A percentile compares a stretch with the other conserved stretches of the same genome.
Conservation (phyloP, 2,329 filamentous ascomycete genomes). For the Alternaria longipes region DNA sequence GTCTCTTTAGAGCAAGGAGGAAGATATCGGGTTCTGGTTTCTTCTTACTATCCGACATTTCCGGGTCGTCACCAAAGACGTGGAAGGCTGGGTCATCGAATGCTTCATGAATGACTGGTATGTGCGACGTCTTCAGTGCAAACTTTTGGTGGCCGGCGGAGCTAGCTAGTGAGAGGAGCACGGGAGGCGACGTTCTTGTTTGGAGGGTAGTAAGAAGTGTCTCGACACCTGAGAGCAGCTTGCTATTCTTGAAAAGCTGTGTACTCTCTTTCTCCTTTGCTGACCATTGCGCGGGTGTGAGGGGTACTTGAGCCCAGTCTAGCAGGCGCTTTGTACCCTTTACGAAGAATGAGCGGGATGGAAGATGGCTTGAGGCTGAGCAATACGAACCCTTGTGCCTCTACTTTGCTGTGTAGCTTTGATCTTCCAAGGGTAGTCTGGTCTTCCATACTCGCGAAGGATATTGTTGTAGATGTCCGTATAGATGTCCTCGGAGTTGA, state of each 20-base stretch:
- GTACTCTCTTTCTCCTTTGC: constrained; percentile 18
- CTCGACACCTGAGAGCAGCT: neutral
- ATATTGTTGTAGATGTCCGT: constrained; percentile 33
- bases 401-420: constrained; percentile 36
- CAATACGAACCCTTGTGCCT: constrained; percentile 21
- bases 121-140: constrained; percentile 6
- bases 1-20: constrained; percentile 5
- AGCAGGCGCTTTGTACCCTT: constrained; percentile 32
- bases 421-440: constrained; percentile 31
- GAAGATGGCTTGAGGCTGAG: neutral
- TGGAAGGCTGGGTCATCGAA: constrained; percentile 9
- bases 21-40: constrained; percentile 18
- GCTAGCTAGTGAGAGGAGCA: constrained; percentile 12
- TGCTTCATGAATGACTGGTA: neutral
- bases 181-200: neutral
- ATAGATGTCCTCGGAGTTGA: constrained; percentile 47
- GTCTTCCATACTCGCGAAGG: constrained; percentile 28
- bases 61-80: constrained; percentile 11
- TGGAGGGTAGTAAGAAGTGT: constrained; percentile 3
- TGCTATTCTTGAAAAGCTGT: constrained; percentile 23
- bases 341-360: neutral
- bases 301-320: constrained; percentile 31
- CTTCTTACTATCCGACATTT: constrained; percentile 16
- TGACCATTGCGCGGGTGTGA: constrained; percentile 28
- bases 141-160: constrained; percentile 11